Base-by-base conservation (phyloP, 1,139 yeast species). In the Yamadazyma taylorii region DNA sequence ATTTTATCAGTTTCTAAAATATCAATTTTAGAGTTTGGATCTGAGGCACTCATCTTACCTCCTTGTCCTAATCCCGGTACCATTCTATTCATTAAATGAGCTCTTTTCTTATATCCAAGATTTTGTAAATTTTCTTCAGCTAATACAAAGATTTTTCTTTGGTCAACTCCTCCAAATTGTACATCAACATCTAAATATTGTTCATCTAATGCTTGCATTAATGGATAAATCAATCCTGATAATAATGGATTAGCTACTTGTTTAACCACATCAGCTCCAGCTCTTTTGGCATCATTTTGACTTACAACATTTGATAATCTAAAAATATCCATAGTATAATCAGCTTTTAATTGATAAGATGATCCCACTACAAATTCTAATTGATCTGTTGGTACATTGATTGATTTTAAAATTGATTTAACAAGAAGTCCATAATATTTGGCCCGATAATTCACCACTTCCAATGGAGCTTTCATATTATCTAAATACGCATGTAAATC, bases 251-350 rank as follows among this genome's bases (percentile, higher is more conserved):
- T 89, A 32, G 88, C 81, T 37, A 90, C 97, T 69, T 94, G 98
- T 63, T 94, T 94, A 46, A 94, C 99, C 40, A 94, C 99, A 64
- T 94, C 99, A 11, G 99, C 98, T 59, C 99, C 99, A 1, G 99
- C 99, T 63, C 98, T 82, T 70, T 88, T 88, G 49, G 97, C 97
- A 58, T 90, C 97, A 59, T 92, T 90, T 66, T 87, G 96, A 17
- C 95, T 81, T 21, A 87, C 96, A 32, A 71, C 63, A 60, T 92
- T 90, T 32, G 94, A 77, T 57, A 92, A 63, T 60, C 80, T 80
- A 76, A 89, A 94, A 36, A 92, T 66, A 56, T 94, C 99, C 80
- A 94, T 60, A 14, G 95, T 85, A 69, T 86, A 94, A 26, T 85
- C 79, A 10, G 81, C 75, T 16, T 76, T 65, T 43, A 83, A 69